Percentiles rank a stretch among this genome's conserved stretches.
phyloP scores from a whole-genome alignment of 805 yeast species.

The Saitoella complicata region DNA sequence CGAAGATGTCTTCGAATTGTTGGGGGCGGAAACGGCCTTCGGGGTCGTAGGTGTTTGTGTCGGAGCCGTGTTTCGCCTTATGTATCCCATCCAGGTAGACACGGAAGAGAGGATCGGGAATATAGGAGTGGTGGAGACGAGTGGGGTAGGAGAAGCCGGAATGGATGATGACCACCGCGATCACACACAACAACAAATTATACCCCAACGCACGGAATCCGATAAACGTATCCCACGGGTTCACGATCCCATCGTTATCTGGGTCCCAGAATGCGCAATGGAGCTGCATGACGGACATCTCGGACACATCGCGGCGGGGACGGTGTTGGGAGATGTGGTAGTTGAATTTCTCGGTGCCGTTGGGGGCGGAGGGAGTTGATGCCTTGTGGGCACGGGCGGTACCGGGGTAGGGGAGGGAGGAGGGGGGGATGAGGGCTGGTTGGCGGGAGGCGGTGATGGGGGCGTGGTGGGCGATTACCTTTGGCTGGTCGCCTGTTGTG shows the following conservation, averaged over 20 bases:
- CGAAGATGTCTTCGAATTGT: conserved; percentile 1
- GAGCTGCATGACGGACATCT: conserved; percentile 1
- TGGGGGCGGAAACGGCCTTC: conserved; percentile 2
- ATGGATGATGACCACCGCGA: not conserved
- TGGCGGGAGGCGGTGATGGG: too few relatives aligned
- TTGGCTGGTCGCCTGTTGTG: too few relatives aligned
- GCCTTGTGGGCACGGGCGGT: too few relatives aligned
- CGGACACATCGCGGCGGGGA: too few relatives aligned
- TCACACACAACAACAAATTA: not conserved
- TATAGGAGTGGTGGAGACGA: not conserved
- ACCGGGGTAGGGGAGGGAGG: too few relatives aligned
- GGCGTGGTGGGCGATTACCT: too few relatives aligned
- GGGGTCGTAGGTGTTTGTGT: not conserved
- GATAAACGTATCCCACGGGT: not conserved
- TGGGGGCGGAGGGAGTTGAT: too few relatives aligned
- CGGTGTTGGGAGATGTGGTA: too few relatives aligned
- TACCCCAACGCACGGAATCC: conserved; percentile 1
- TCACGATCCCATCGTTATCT: not conserved
- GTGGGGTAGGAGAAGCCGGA: conserved; percentile 1
- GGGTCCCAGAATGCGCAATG: conserved; percentile 2
- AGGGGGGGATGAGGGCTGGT: too few relatives aligned
- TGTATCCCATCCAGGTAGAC: not conserved
- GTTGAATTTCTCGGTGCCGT: too few relatives aligned
- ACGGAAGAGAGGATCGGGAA: conserved; percentile 1
- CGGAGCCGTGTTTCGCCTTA: conserved; percentile 1